Evolutionary conservation across 2,329 filamentous ascomycete genomes (phyloP).

Genomic region (Hypoxylon sp.): DNA sequence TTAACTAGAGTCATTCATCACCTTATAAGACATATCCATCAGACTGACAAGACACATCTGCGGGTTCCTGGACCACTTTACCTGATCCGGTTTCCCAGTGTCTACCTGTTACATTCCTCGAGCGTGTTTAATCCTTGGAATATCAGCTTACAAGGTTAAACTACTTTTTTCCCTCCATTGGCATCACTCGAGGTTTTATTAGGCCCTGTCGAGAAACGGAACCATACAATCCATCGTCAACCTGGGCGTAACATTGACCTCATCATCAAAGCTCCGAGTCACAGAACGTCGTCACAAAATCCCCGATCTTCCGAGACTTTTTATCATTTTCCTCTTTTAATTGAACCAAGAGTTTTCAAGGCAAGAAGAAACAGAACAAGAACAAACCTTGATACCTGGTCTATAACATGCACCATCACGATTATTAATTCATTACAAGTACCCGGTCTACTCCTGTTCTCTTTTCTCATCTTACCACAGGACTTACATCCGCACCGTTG

Average conservation of each 20-base stretch:
- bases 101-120: constrained; percentile 37
- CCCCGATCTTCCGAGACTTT: constrained; percentile 35
- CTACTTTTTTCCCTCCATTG: constrained; percentile 8
- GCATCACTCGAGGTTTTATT: constrained; percentile 26
- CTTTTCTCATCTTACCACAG: constrained; percentile 23
- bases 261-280: constrained; percentile 41
- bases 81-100: constrained; percentile 38
- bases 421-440: constrained; percentile 31
- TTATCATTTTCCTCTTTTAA: constrained; percentile 18
- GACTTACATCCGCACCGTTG: constrained; percentile 20
- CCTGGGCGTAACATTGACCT: constrained; percentile 36
- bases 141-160: constrained; percentile 40
- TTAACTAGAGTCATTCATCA: constrained; percentile 38
- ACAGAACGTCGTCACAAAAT: constrained; percentile 35
- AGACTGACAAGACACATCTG: constrained; percentile 33
- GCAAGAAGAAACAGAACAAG: background rate
- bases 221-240: constrained; percentile 19
- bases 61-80: constrained; percentile 42
- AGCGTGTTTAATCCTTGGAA: constrained; percentile 22
- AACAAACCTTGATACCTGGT: constrained; percentile 4
- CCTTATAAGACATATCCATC: constrained; percentile 22
- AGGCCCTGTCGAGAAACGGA: constrained; percentile 26
- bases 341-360: constrained; percentile 3
- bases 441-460: background rate
- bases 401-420: constrained; percentile 9